These are phyloP conservation scores for Mesembryanthemum crystallinum DNA, from an alignment of 148 eudicot species.

Conservation along the genomic window DNA sequence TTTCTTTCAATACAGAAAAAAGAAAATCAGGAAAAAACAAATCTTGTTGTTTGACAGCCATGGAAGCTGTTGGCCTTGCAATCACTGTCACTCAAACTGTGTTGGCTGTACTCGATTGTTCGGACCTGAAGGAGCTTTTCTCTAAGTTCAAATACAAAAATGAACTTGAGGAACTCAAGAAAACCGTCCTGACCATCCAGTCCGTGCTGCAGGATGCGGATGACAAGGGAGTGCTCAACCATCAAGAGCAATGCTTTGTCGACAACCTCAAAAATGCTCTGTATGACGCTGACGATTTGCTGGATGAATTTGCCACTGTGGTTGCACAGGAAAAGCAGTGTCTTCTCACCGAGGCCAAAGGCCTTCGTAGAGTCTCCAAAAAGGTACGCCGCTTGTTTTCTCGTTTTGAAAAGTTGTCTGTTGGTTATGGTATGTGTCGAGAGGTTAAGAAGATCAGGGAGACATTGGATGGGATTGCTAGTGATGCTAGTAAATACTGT, in stretches of 20 bases:
- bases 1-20: too few species aligned
- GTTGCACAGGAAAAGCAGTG: background rate
- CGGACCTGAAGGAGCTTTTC: too few species aligned
- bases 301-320: conserved; percentile 11
- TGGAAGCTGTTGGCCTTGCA: background rate
- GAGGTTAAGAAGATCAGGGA: conserved; percentile 2
- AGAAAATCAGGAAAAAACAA: too few species aligned
- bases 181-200: too few species aligned
- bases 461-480: too few species aligned
- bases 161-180: too few species aligned
- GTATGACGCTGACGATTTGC: conserved; percentile 24
- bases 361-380: background rate
- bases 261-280: conserved; percentile 12
- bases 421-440: background rate
- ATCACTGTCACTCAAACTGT: background rate
- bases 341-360: too few species aligned
- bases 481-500: too few species aligned
- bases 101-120: too few species aligned
- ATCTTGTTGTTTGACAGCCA: too few species aligned
- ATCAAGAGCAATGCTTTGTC: conserved; percentile 5
- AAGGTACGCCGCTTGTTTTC: conserved; percentile 18
- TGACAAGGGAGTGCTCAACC: conserved; percentile 16
- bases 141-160: too few species aligned
- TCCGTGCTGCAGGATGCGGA: too few species aligned
- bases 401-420: background rate